A percentile compares a stretch with the other conserved stretches of the same genome.
These are phyloP conservation scores for Coffea eugenioides DNA, from an alignment of 257 asterid species.

Conservation along the genomic window DNA sequence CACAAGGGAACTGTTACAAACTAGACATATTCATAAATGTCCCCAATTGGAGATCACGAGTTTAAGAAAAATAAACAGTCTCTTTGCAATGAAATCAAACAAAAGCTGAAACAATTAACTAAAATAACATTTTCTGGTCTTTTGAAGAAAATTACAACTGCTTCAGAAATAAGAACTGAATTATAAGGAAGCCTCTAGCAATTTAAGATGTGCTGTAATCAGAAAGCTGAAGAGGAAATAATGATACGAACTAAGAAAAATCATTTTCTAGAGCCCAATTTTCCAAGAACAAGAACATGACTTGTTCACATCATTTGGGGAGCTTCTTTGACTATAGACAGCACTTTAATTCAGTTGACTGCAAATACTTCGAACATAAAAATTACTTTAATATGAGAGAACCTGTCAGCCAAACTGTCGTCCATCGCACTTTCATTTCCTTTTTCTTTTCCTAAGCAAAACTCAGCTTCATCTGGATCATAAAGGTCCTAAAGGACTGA, in stretches of 20 bases:
- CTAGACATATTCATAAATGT: neutral
- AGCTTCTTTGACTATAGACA: neutral
- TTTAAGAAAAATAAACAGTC: too few species aligned
- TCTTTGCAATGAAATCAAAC: neutral
- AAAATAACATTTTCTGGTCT: neutral
- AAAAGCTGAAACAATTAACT: neutral
- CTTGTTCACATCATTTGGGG: neutral
- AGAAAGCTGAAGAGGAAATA: neutral
- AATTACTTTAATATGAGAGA: neutral
- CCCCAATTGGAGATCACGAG: neutral
- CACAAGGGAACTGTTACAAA: neutral
- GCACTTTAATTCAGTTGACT: neutral
- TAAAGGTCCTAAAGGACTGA: neutral
- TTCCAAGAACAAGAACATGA: neutral
- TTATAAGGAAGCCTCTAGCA: neutral
- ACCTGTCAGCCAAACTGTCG: neutral
- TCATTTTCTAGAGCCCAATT: neutral
- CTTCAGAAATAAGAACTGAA: too few species aligned
- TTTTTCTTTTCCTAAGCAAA: neutral
- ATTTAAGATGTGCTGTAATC: neutral
- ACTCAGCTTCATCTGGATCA: neutral
- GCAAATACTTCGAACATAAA: neutral
- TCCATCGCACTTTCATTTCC: neutral
- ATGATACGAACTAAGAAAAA: neutral
- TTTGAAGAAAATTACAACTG: neutral